Evolutionary conservation across 805 yeast genomes (phyloP), one percentile per base, ranked within the genome.

Genomic region (Suhomyces emberorum): DNA sequence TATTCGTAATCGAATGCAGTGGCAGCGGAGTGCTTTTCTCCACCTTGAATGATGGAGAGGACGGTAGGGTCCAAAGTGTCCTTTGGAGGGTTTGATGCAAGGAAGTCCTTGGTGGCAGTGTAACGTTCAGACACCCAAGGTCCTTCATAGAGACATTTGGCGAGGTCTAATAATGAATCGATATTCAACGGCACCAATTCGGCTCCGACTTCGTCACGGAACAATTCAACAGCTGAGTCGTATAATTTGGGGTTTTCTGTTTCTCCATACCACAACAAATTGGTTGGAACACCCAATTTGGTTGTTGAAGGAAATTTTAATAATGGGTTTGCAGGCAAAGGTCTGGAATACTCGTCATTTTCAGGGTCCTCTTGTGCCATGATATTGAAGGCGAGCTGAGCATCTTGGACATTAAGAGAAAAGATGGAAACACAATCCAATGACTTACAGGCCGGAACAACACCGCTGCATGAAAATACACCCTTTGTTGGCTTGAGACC

Each of bases 81-180:
- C 28, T 59, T 69, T 21, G 93, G 87, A 14, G 93, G 88, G 52
- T 79, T 74, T 6, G 83, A 70, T 19, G 76, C 76, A 39, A 86
- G 71, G 48, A 83, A 84, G 28, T 83, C 86, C 48, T 77, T 75
- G 24, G 80, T 76, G 17, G 96, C 96, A 44, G 87, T 79, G 64
- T 79, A 88, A 49, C 98, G 77, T 66, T 91, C 98, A 16, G 95
- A 87, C 8, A 91, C 98, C 98, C 98, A 91, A n/a, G 98, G 85
- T 40, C 98, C 98, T 55, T 91, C 97, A 57, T 91, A 91, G 24
- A 91, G 72, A 54, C 93, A 85, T 49, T 77, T 77, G 12, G 98
- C 98, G 39, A 91, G 70, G 24, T 83, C 84, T 42, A 86, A 68
- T 27, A 91, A 68, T 3, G 88, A 85, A 12, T 81, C 60, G 57